These are phyloP conservation scores for Paramecium caudatum DNA, from an alignment of 73 alveolate species.

Conservation along the genomic window DNA sequence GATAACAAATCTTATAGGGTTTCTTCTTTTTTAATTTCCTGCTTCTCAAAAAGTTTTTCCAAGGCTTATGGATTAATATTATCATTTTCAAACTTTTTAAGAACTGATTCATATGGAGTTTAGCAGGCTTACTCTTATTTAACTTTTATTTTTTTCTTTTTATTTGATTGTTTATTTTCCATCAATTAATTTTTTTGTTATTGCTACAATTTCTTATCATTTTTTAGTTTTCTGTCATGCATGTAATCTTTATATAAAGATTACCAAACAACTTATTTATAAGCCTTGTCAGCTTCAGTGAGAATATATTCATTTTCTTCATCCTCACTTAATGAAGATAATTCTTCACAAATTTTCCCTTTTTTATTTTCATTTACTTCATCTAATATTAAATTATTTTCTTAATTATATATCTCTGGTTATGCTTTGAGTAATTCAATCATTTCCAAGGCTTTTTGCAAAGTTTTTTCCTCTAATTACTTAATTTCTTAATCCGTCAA, in stretches of 20 bases:
- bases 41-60: background rate
- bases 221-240: background rate
- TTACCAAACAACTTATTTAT: background rate
- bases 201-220: background rate
- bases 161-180: background rate
- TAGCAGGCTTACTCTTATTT: background rate
- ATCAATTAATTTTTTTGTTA: background rate
- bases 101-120: background rate
- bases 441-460: slow-evolving; percentile 69
- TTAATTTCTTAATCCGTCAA: slow-evolving; percentile 26
- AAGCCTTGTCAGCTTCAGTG: slow-evolving; percentile 10
- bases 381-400: slow-evolving; percentile 12
- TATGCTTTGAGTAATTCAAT: slow-evolving; percentile 36
- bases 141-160: background rate
- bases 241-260: background rate
- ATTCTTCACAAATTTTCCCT: background rate
- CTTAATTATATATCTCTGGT: slow-evolving; percentile 1
- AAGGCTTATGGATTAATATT: background rate
- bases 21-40: too few species aligned
- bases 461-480: slow-evolving; percentile 26
- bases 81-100: slow-evolving; percentile 1
- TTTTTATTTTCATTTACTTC: background rate
- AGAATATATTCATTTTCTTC: background rate
- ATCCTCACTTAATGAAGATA: slow-evolving; percentile 13
- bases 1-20: too few species aligned